These are phyloP conservation scores for Paraphaeosphaeria minitans DNA, from an alignment of 2,329 filamentous ascomycete genomes.

Conservation along the genomic window DNA sequence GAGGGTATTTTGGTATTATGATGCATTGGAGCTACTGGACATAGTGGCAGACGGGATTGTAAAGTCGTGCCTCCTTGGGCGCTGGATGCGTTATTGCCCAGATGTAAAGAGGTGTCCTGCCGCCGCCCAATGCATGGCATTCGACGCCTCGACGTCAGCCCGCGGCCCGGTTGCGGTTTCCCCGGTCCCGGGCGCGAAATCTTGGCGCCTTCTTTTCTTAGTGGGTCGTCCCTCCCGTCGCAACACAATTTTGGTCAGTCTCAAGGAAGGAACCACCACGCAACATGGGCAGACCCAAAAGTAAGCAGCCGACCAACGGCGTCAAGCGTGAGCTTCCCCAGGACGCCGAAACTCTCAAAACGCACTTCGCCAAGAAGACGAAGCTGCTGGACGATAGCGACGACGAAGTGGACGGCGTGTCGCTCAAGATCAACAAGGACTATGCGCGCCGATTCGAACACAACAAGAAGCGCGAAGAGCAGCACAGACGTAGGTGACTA, in stretches of 20 bases:
- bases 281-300: constrained; percentile 32
- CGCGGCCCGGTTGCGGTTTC: constrained; percentile 13
- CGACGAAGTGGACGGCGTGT: constrained; percentile 30
- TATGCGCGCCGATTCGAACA: constrained; percentile 90
- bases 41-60: constrained; percentile 19
- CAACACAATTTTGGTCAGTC: constrained; percentile 5
- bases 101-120: constrained; percentile 9
- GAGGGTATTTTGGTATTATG: constrained; percentile 17
- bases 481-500: constrained; percentile 64
- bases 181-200: constrained; percentile 24
- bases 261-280: background rate
- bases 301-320: constrained; percentile 30
- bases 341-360: constrained; percentile 21
- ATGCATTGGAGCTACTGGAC: constrained; percentile 28
- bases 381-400: constrained; percentile 47
- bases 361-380: constrained; percentile 41
- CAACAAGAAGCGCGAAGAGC: constrained; percentile 95
- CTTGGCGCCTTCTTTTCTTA: constrained; percentile 37
- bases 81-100: background rate
- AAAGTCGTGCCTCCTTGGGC: constrained; percentile 10
- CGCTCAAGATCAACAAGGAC: constrained; percentile 84
- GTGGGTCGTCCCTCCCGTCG: constrained; percentile 9
- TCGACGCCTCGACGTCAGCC: constrained; percentile 17
- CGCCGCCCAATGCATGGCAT: background rate
- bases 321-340: constrained; percentile 31